phyloP scores from a whole-genome alignment of 176 grass and related monocot genomes.

The Eleusine indica region DNA sequence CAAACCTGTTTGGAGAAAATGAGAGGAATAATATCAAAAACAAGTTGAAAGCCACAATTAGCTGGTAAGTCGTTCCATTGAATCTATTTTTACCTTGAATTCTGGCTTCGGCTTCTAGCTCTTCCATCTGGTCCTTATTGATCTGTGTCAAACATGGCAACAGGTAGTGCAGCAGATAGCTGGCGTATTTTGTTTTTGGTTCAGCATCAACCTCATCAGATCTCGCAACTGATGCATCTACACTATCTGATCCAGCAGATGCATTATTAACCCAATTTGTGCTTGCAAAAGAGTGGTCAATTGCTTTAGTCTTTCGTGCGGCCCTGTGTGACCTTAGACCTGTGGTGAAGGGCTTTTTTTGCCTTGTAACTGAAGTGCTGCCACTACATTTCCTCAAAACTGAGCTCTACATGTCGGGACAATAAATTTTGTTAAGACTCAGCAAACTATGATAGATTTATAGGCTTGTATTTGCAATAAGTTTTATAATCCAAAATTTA shows the following conservation, averaged over 20 bases:
- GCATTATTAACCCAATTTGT: not conserved
- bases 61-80: not conserved
- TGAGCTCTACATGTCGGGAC: slow-evolving; percentile 6
- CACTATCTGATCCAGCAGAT: not conserved
- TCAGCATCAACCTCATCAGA: slow-evolving; percentile 31
- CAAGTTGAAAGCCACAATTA: slow-evolving; percentile 26
- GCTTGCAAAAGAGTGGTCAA: not conserved
- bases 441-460: not conserved
- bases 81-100: slow-evolving; percentile 49
- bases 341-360: not conserved
- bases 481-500: not conserved
- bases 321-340: slow-evolving; percentile 11
- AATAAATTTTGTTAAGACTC: slow-evolving; percentile 13
- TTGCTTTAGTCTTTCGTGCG: not conserved
- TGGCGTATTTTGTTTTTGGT: slow-evolving; percentile 41
- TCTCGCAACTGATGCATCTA: slow-evolving; percentile 13
- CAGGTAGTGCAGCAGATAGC: slow-evolving; percentile 62
- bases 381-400: slow-evolving; percentile 1
- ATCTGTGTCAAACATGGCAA: slow-evolving; percentile 57
- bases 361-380: slow-evolving; percentile 12
- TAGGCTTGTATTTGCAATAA: slow-evolving; percentile 14
- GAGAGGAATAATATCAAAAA: not conserved
- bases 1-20: slow-evolving; percentile 41
- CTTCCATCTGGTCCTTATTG: slow-evolving; percentile 58
- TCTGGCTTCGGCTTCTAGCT: slow-evolving; percentile 58